A percentile compares a stretch with the other conserved stretches of the same genome.
Evolutionary conservation across 495 filamentous ascomycete species (phyloP).

Genomic region (Penicillium lagena): DNA sequence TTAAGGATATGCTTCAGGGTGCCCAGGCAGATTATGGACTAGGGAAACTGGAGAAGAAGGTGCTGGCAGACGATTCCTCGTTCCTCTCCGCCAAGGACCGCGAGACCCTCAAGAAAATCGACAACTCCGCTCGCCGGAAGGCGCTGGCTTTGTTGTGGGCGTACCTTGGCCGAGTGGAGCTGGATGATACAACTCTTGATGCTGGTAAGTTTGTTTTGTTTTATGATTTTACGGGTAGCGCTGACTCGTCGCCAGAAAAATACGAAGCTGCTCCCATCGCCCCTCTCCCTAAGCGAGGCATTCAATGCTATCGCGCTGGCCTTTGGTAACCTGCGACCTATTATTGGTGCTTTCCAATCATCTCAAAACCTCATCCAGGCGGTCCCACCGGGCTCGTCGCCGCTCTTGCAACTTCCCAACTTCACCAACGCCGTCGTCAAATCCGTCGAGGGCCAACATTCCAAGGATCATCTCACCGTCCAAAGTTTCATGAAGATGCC

Average conservation of each 20-base stretch:
- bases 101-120: conserved; percentile 59
- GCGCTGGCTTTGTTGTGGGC: conserved; percentile 89
- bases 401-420: conserved; percentile 86
- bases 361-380: conserved; percentile 89
- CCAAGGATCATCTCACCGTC: conserved; percentile 68
- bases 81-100: conserved; percentile 49
- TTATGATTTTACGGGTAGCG: neutral
- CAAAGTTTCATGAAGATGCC: conserved; percentile 83
- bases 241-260: conserved; percentile 41
- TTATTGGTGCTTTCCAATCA: conserved; percentile 73
- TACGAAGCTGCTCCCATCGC: conserved; percentile 81
- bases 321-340: conserved; percentile 74
- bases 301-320: conserved; percentile 82
- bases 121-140: conserved; percentile 72
- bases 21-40: conserved; percentile 68
- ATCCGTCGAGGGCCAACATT: conserved; percentile 64
- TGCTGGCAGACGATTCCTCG: conserved; percentile 53
- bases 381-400: conserved; percentile 71
- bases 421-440: conserved; percentile 71
- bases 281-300: conserved; percentile 70
- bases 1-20: conserved; percentile 63
- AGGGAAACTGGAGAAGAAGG: conserved; percentile 71
- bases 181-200: conserved; percentile 64
- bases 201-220: conserved; percentile 50
- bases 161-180: conserved; percentile 79